Percentiles rank a stretch among this genome's conserved stretches.
Conservation (phyloP, 306 rosid species). For the Benincasa hispida region DNA sequence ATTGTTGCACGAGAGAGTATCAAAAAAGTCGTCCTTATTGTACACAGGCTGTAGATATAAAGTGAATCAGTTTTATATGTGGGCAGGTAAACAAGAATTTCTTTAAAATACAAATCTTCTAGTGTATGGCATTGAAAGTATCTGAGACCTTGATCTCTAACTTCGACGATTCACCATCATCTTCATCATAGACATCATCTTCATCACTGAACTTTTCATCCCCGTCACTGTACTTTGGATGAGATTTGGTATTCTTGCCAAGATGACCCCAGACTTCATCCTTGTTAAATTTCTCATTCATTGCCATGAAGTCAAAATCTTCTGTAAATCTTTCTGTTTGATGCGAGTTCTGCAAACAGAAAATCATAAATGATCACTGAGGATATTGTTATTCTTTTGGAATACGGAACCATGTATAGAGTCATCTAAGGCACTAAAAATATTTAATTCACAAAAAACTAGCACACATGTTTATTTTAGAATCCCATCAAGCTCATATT, state of each 20-base stretch:
- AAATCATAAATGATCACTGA: conserved; percentile 7
- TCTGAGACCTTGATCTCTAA: conserved; percentile 33
- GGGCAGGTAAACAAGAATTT: conserved; percentile 1
- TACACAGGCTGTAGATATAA: conserved; percentile 47
- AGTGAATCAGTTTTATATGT: conserved; percentile 10
- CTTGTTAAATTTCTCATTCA: conserved; percentile 97
- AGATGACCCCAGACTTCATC: conserved; percentile 99
- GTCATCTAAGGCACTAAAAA: not conserved
- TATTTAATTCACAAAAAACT: not conserved
- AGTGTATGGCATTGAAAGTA: conserved; percentile 8
- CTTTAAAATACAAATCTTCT: not conserved
- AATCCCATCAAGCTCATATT: not conserved
- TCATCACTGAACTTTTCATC: conserved; percentile 48
- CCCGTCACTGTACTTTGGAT: conserved; percentile 36
- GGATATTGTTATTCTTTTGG: not conserved
- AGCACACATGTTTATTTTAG: not conserved
- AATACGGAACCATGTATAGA: not conserved
- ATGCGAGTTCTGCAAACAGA: conserved; percentile 43
- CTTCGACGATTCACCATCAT: conserved; percentile 34
- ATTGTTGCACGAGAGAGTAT: conserved; percentile 48
- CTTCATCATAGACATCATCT: conserved; percentile 46
- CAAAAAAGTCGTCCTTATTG: conserved; percentile 89
- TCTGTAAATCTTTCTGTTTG: conserved; percentile 61
- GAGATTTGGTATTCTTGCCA: conserved; percentile 54
- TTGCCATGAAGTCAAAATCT: conserved; percentile 87